Evolutionary conservation across 805 yeast species (phyloP).

Genomic region (Kregervanrija pseudodelftensis): DNA sequence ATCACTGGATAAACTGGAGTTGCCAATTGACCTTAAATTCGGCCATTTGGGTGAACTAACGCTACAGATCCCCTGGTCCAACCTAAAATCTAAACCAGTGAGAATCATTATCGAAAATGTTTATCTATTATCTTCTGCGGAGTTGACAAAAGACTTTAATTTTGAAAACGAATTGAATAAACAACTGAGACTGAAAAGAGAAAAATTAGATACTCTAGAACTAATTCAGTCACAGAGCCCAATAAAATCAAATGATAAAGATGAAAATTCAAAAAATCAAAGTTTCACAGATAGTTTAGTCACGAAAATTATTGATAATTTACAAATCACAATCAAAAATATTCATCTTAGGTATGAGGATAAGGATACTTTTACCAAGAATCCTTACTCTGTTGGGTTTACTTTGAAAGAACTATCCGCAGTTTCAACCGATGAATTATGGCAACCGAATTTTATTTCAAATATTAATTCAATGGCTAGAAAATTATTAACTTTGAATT

Average conservation of each 20-base stretch:
- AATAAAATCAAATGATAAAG: conserved; percentile 22
- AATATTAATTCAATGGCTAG: conserved; percentile 60
- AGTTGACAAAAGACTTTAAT: conserved; percentile 46
- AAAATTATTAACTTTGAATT: conserved; percentile 67
- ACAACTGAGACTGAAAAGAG: conserved; percentile 52
- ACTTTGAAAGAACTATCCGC: conserved; percentile 85
- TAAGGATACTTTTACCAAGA: conserved; percentile 55
- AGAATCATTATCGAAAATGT: conserved; percentile 82
- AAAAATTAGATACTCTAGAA: conserved; percentile 62
- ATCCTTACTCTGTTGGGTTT: conserved; percentile 76
- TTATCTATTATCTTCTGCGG: conserved; percentile 74
- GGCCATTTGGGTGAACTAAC: conserved; percentile 89
- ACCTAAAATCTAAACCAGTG: conserved; percentile 86
- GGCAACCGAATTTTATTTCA: conserved; percentile 83
- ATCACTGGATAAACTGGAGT: conserved; percentile 75
- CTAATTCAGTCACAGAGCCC: conserved; percentile 44
- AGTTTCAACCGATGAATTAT: conserved; percentile 74
- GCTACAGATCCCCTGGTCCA: conserved; percentile 95
- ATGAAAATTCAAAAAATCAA: conserved; percentile 51
- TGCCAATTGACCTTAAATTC: conserved; percentile 81
- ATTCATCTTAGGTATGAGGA: conserved; percentile 94
- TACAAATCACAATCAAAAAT: conserved; percentile 84
- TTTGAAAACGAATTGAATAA: conserved; percentile 53
- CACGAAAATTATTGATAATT: conserved; percentile 85
- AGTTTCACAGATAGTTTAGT: conserved; percentile 80